Percentiles rank a stretch among this genome's conserved stretches.
phyloP scores from a whole-genome alignment of 163 green algal genomes.

The Trebouxia gelatinosa region DNA sequence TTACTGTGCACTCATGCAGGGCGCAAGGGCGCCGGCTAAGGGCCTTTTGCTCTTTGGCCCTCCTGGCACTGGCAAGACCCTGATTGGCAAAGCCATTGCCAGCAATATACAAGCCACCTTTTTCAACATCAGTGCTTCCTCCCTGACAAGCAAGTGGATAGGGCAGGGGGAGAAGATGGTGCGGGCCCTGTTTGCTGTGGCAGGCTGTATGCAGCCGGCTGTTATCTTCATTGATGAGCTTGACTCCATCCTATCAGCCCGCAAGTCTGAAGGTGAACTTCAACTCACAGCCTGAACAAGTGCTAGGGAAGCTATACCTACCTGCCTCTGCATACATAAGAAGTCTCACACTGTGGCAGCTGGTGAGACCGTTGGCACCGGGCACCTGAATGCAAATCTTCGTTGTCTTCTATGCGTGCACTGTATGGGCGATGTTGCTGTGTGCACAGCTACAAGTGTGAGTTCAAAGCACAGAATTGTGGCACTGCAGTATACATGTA shows the following conservation, averaged over 20 bases:
- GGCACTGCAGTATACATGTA: no score
- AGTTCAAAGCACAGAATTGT: no score
- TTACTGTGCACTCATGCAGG: constrained; percentile 43
- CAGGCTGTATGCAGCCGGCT: constrained; percentile 70
- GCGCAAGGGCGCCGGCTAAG: constrained; percentile 78
- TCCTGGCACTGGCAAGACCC: constrained; percentile 92
- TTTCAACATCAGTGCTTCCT: constrained; percentile 96
- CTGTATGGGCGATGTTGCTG: no score
- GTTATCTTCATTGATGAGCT: constrained; percentile 99
- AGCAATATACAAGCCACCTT: constrained; percentile 76
- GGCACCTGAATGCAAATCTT: no score
- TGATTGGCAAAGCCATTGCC: constrained; percentile 93
- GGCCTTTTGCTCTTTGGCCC: constrained; percentile 97
- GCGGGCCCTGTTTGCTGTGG: constrained; percentile 85
- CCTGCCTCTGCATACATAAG: no score
- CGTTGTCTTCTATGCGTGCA: no score
- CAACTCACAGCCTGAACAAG: no score
- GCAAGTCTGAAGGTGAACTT: constrained; percentile 76
- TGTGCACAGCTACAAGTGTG: no score
- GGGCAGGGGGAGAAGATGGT: constrained; percentile 98
- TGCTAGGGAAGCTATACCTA: no score
- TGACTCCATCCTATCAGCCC: constrained; percentile 89
- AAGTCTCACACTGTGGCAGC: no score
- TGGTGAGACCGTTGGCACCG: no score
- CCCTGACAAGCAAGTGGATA: constrained; percentile 83